Evolutionary conservation across 2,329 filamentous ascomycete species (phyloP).

Genomic region (Lachnum nothofagi): DNA sequence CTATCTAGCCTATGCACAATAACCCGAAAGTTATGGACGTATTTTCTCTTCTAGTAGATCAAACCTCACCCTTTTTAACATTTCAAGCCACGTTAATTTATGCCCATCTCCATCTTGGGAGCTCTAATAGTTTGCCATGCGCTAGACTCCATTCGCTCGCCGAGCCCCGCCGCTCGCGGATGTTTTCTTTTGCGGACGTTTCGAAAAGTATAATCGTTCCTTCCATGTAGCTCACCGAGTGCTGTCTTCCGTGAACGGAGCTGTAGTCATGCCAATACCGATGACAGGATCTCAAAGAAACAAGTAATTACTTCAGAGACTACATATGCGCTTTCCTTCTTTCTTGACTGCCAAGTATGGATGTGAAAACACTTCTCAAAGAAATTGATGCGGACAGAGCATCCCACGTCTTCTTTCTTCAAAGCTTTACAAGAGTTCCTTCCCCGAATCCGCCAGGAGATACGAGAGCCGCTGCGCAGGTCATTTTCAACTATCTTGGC

Average conservation of each 20-base stretch:
- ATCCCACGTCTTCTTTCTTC: constrained; percentile 31
- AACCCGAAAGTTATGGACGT: too few relatives aligned
- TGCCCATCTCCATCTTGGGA: not conserved
- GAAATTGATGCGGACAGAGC: constrained; percentile 26
- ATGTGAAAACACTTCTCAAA: constrained; percentile 20
- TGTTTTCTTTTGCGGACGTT: too few relatives aligned
- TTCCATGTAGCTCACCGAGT: too few relatives aligned
- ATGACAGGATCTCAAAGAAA: too few relatives aligned
- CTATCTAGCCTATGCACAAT: too few relatives aligned
- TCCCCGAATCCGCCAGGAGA: constrained; percentile 38
- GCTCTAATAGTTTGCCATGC: not conserved
- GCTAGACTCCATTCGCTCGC: not conserved
- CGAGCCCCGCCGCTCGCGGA: too few relatives aligned
- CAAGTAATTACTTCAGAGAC: too few relatives aligned
- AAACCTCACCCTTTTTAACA: too few relatives aligned
- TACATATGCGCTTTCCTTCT: not conserved
- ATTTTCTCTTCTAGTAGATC: too few relatives aligned
- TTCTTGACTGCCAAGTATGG: not conserved
- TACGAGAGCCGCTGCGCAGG: constrained; percentile 33
- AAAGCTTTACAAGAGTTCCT: constrained; percentile 33
- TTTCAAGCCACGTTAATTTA: too few relatives aligned
- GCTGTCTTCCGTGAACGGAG: not conserved
- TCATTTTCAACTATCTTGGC: constrained; percentile 31
- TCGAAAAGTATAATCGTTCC: too few relatives aligned
- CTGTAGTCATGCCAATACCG: not conserved